Percentiles rank a stretch among this genome's conserved stretches.
These are phyloP conservation scores for Ophiocordyceps australis DNA, from an alignment of 2,329 filamentous ascomycete genomes.

Conservation along the genomic window DNA sequence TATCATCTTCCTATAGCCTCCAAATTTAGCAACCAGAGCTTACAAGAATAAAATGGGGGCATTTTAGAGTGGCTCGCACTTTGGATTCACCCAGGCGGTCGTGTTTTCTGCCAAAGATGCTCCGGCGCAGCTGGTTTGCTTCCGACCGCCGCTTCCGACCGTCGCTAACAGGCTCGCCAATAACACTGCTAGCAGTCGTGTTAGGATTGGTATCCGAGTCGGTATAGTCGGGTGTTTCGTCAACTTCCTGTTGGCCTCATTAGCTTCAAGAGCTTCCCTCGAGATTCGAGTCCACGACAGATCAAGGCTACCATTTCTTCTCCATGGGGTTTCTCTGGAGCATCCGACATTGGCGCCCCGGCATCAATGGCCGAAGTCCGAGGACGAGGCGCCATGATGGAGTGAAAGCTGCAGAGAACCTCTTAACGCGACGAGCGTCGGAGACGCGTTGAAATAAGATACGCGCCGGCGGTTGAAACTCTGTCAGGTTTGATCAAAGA, in stretches of 20 bases:
- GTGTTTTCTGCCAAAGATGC: slow-evolving; percentile 88
- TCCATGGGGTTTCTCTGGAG: slow-evolving; percentile 23
- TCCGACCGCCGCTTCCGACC: slow-evolving; percentile 75
- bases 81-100: slow-evolving; percentile 83
- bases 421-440: slow-evolving; percentile 34
- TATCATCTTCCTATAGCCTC: slow-evolving; percentile 71
- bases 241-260: slow-evolving; percentile 29
- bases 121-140: slow-evolving; percentile 76
- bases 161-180: slow-evolving; percentile 55
- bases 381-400: slow-evolving; percentile 35
- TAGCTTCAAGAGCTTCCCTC: neutral
- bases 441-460: slow-evolving; percentile 31
- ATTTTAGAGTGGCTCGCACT: slow-evolving; percentile 26
- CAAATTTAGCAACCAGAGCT: no score
- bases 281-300: neutral
- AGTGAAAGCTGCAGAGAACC: slow-evolving; percentile 11
- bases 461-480: no score
- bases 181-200: slow-evolving; percentile 67
- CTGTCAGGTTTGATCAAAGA: no score
- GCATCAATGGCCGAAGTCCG: slow-evolving; percentile 33
- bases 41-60: no score
- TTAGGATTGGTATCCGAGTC: slow-evolving; percentile 51
- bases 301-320: slow-evolving; percentile 27
- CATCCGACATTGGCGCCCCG: slow-evolving; percentile 47
- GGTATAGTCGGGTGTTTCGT: slow-evolving; percentile 48